A percentile compares a stretch with the other conserved stretches of the same genome.
Evolutionary conservation across 352 stramenopile genomes (phyloP).

Genomic region (Globisporangium viniferum): DNA sequence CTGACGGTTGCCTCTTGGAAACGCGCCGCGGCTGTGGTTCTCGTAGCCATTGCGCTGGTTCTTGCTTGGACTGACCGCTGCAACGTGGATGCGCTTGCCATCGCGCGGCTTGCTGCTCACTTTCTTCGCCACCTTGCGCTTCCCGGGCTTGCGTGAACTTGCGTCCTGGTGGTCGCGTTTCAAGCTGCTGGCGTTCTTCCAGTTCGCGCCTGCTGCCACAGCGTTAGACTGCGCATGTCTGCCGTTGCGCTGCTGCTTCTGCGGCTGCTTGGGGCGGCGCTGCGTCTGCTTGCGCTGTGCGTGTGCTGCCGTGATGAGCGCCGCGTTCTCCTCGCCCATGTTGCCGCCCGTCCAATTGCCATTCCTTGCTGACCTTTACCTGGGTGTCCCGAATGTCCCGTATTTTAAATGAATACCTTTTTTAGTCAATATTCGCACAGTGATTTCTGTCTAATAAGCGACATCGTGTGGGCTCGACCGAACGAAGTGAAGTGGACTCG

Average conservation of each 20-base stretch:
- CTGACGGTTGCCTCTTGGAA: conserved; percentile 2
- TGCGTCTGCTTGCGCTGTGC: not conserved
- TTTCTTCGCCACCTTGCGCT: conserved; percentile 12
- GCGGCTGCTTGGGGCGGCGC: not conserved
- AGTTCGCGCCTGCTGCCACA: conserved; percentile 11
- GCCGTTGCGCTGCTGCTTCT: conserved; percentile 3
- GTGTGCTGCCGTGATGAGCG: no score
- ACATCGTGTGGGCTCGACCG: no score
- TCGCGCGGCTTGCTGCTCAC: conserved; percentile 12
- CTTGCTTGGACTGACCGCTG: conserved; percentile 1
- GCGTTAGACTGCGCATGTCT: not conserved
- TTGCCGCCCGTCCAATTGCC: not conserved
- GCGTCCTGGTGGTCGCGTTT: not conserved
- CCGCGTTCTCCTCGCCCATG: not conserved
- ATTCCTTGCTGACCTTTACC: not conserved
- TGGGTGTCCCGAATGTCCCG: not conserved
- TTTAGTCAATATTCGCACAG: no score
- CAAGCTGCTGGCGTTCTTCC: conserved; percentile 10
- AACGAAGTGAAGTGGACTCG: no score
- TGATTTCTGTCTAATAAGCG: no score
- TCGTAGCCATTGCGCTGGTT: not conserved
- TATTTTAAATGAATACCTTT: not conserved
- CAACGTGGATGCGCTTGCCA: conserved; percentile 2
- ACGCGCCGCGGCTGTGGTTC: not conserved
- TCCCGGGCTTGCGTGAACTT: not conserved